phyloP scores from a whole-genome alignment of 2,329 filamentous ascomycete genomes.

The Rhynchosporium agropyri region DNA sequence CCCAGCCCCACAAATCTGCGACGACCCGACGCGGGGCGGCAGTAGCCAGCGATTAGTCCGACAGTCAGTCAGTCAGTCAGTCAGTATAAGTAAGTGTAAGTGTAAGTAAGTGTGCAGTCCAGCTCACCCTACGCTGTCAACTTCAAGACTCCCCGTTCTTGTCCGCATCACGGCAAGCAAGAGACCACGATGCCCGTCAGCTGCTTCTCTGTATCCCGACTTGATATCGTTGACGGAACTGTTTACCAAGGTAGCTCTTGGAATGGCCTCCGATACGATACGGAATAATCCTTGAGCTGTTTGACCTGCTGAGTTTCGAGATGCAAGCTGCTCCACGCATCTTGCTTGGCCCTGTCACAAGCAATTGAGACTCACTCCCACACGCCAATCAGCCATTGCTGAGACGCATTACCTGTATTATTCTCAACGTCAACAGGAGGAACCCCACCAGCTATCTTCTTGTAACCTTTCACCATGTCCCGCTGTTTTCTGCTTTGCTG shows the following conservation, averaged over 20 bases:
- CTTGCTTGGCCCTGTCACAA: slow-evolving; percentile 1
- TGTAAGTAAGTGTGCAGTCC: too few species aligned
- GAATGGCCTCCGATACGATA: neutral
- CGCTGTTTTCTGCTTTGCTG: slow-evolving; percentile 1
- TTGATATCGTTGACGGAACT: slow-evolving; percentile 13
- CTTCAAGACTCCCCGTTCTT: too few species aligned
- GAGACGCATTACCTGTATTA: neutral
- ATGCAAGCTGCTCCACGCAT: neutral
- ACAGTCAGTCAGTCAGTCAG: too few species aligned
- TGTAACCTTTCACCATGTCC: slow-evolving; percentile 14
- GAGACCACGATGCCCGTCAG: neutral
- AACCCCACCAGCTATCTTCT: neutral
- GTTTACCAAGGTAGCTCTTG: slow-evolving; percentile 15
- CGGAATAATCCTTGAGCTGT: neutral
- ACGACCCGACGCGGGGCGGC: too few species aligned
- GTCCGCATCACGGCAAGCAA: neutral
- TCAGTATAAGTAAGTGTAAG: too few species aligned
- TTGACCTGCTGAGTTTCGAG: neutral
- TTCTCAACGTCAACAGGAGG: slow-evolving; percentile 15
- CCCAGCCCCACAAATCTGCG: too few species aligned
- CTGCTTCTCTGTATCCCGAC: neutral
- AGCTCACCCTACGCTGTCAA: too few species aligned
- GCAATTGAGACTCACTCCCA: slow-evolving; percentile 1
- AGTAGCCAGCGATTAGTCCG: too few species aligned
- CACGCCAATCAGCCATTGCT: slow-evolving; percentile 14